These are phyloP conservation scores for Wickerhamomyces subpelliculosus DNA, from an alignment of 805 yeast species.

Conservation along the genomic window DNA sequence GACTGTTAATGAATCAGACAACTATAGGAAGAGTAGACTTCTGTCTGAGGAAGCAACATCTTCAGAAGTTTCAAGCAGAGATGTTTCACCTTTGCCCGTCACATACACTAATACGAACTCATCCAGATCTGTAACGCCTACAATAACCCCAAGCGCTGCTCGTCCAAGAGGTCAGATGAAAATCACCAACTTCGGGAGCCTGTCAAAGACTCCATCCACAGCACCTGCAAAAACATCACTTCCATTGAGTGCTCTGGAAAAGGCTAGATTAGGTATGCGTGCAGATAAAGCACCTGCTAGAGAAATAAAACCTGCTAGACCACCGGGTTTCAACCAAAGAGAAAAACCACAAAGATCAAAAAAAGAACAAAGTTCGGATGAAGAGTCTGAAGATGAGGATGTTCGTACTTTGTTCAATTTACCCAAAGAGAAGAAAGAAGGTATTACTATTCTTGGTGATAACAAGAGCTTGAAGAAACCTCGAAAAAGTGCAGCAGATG, in stretches of 20 bases:
- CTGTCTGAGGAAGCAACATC: not conserved
- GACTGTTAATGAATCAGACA: slow-evolving; percentile 37
- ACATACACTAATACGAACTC: not conserved
- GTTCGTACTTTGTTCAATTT: slow-evolving; percentile 29
- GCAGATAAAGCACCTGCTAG: slow-evolving; percentile 19
- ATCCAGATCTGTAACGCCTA: slow-evolving; percentile 6
- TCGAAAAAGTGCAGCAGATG: slow-evolving; percentile 19
- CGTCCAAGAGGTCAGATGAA: slow-evolving; percentile 27
- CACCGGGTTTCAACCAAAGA: slow-evolving; percentile 41
- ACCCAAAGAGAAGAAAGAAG: slow-evolving; percentile 22
- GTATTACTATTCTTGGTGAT: slow-evolving; percentile 26
- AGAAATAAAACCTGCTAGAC: slow-evolving; percentile 40
- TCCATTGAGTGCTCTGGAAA: slow-evolving; percentile 30
- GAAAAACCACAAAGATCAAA: slow-evolving; percentile 18
- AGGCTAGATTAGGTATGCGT: slow-evolving; percentile 27
- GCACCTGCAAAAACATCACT: slow-evolving; percentile 20
- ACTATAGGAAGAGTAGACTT: slow-evolving; percentile 25
- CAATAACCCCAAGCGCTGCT: slow-evolving; percentile 22
- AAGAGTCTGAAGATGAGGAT: slow-evolving; percentile 33
- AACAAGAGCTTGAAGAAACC: slow-evolving; percentile 21
- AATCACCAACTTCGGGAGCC: slow-evolving; percentile 30
- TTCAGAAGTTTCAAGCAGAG: slow-evolving; percentile 3
- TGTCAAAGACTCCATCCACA: slow-evolving; percentile 21
- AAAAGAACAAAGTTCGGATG: slow-evolving; percentile 23
- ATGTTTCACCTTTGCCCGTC: not conserved